These are phyloP conservation scores for Groenewaldozyma tartarivorans DNA, from an alignment of 805 yeast genomes.

Conservation along the genomic window DNA sequence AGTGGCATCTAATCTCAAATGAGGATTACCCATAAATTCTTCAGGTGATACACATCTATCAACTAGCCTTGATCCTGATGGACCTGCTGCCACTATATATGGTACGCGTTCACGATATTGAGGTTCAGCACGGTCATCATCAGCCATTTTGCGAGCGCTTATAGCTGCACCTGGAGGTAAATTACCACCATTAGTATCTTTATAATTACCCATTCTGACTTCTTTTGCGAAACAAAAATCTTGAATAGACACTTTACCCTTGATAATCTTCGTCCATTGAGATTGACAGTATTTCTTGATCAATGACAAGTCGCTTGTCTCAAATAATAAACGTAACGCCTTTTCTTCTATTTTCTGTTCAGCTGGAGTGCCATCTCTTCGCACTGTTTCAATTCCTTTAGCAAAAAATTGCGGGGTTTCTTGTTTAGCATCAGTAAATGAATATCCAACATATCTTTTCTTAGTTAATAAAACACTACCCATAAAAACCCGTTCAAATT, in stretches of 20 bases:
- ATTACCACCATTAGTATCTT: conserved; percentile 50
- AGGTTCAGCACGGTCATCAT: conserved; percentile 69
- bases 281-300: conserved; percentile 56
- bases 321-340: conserved; percentile 58
- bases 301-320: conserved; percentile 55
- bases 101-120: conserved; percentile 86
- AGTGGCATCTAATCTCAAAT: conserved; percentile 54
- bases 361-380: conserved; percentile 93
- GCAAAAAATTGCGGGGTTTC: conserved; percentile 72
- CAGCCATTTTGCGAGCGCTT: conserved; percentile 49
- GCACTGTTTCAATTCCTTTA: conserved; percentile 89
- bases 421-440: conserved; percentile 54
- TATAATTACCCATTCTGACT: conserved; percentile 76
- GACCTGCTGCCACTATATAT: conserved; percentile 63
- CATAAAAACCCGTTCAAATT: conserved; percentile 87
- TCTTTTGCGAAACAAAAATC: conserved; percentile 92
- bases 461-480: conserved; percentile 78
- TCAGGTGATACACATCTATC: conserved; percentile 78
- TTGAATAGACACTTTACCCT: conserved; percentile 55
- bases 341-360: conserved; percentile 75
- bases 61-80: conserved; percentile 45
- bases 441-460: conserved; percentile 84
- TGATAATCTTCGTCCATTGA: conserved; percentile 58
- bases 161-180: conserved; percentile 91
- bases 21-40: conserved; percentile 43